A percentile compares a stretch with the other conserved stretches of the same genome.
These are phyloP conservation scores for Paracamarosporium sp. DNA, from an alignment of 2,329 filamentous ascomycete species.

Conservation along the genomic window DNA sequence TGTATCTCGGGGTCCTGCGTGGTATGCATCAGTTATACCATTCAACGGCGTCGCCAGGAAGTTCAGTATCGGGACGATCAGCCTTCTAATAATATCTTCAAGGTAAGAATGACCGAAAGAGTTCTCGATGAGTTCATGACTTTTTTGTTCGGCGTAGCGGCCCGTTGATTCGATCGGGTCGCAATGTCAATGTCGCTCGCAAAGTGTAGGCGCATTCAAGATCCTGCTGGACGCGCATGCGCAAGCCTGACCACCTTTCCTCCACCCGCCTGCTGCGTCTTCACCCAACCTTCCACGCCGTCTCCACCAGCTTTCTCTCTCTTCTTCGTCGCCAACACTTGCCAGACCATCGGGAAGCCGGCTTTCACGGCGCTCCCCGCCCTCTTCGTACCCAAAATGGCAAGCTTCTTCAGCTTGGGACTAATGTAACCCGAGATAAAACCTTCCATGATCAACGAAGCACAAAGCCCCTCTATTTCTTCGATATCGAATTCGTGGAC, in stretches of 20 bases:
- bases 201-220: constrained; percentile 12
- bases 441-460: constrained; percentile 79
- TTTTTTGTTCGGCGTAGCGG: no score
- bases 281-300: constrained; percentile 79
- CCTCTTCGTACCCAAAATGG: constrained; percentile 76
- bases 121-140: no score
- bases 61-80: neutral
- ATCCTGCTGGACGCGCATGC: constrained; percentile 57
- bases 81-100: neutral
- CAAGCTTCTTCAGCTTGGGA: constrained; percentile 77
- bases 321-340: constrained; percentile 68
- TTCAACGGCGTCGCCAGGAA: neutral
- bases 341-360: constrained; percentile 79
- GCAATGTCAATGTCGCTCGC: neutral
- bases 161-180: no score
- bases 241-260: constrained; percentile 65
- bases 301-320: constrained; percentile 46
- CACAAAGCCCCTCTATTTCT: constrained; percentile 79
- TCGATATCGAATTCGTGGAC: constrained; percentile 58
- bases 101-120: neutral
- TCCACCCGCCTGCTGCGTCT: constrained; percentile 28
- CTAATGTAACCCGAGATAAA: constrained; percentile 85
- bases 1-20: neutral
- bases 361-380: constrained; percentile 64
- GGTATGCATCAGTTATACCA: neutral